These are phyloP conservation scores for Zygosaccharomyces sapae DNA, from an alignment of 1,139 yeast species.

Conservation along the genomic window DNA sequence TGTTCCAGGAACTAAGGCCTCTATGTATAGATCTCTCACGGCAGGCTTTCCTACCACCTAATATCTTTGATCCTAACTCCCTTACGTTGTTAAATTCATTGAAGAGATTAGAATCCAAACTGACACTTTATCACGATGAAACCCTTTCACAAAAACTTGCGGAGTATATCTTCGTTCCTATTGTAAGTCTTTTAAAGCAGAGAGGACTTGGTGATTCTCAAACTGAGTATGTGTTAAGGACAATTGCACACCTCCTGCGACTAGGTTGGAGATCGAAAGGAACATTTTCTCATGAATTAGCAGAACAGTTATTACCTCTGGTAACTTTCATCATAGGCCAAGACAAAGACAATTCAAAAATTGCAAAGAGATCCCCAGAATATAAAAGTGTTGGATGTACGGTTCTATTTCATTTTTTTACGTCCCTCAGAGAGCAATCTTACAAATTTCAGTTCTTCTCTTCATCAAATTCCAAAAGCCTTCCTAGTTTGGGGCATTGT, in stretches of 20 bases:
- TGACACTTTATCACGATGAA: constrained; percentile 21
- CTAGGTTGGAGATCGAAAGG: constrained; percentile 47
- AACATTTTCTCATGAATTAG: constrained; percentile 40
- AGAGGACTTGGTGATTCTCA: constrained; percentile 43
- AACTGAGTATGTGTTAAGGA: constrained; percentile 42
- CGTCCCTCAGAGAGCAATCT: constrained; percentile 23
- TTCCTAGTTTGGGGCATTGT: constrained; percentile 48
- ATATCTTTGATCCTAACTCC: constrained; percentile 35
- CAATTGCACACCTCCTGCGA: constrained; percentile 41
- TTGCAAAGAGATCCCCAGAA: constrained; percentile 37
- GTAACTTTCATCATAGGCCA: constrained; percentile 43
- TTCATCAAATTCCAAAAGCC: constrained; percentile 22
- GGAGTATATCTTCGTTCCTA: constrained; percentile 60
- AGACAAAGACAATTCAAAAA: constrained; percentile 22
- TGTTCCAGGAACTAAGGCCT: constrained; percentile 32
- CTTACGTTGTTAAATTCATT: constrained; percentile 35
- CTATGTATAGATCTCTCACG: constrained; percentile 44
- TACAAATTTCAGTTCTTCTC: constrained; percentile 38
- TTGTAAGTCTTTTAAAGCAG: constrained; percentile 48
- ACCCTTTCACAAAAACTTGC: constrained; percentile 44
- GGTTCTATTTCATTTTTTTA: constrained; percentile 31
- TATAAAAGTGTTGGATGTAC: constrained; percentile 43
- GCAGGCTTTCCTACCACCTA: constrained; percentile 41
- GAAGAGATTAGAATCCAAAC: constrained; percentile 30
- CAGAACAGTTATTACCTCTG: constrained; percentile 49